These are phyloP conservation scores for Talaromyces sp. DNA, from an alignment of 2,329 filamentous ascomycete genomes.

Conservation along the genomic window DNA sequence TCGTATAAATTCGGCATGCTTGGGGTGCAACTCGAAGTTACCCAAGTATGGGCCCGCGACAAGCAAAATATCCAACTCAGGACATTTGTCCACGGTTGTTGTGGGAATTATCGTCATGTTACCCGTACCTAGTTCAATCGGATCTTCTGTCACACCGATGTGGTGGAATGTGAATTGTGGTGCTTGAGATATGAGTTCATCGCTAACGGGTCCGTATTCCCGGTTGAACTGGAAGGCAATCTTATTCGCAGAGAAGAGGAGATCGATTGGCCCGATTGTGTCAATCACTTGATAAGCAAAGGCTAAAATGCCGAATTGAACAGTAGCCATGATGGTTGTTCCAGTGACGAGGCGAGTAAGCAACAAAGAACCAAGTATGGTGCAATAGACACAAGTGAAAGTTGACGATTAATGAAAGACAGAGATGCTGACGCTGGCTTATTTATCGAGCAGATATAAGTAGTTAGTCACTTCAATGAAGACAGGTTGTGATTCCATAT, in stretches of 20 bases:
- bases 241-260: conserved; percentile 29
- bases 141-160: conserved; percentile 32
- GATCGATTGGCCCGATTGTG: conserved; percentile 30
- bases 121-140: conserved; percentile 25
- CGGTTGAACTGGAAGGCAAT: conserved; percentile 17
- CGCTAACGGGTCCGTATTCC: conserved; percentile 10
- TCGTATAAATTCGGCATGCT: conserved; percentile 32
- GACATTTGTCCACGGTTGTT: conserved; percentile 31
- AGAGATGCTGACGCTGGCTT: not conserved
- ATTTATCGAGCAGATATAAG: not conserved
- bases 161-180: conserved; percentile 36
- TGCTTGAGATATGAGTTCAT: conserved; percentile 21
- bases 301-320: conserved; percentile 28
- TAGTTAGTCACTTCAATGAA: not conserved
- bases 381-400: not conserved
- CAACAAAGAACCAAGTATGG: not conserved
- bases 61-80: conserved; percentile 39
- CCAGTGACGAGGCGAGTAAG: not conserved
- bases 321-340: conserved; percentile 19
- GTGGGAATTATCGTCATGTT: conserved; percentile 29
- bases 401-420: not conserved
- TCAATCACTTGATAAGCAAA: conserved; percentile 37
- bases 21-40: conserved; percentile 28
- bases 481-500: not conserved
- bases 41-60: conserved; percentile 33